Evolutionary conservation across 2,329 filamentous ascomycete genomes (phyloP), one percentile per base, ranked within the genome.

Genomic region (Ascochyta clinopodiicola): DNA sequence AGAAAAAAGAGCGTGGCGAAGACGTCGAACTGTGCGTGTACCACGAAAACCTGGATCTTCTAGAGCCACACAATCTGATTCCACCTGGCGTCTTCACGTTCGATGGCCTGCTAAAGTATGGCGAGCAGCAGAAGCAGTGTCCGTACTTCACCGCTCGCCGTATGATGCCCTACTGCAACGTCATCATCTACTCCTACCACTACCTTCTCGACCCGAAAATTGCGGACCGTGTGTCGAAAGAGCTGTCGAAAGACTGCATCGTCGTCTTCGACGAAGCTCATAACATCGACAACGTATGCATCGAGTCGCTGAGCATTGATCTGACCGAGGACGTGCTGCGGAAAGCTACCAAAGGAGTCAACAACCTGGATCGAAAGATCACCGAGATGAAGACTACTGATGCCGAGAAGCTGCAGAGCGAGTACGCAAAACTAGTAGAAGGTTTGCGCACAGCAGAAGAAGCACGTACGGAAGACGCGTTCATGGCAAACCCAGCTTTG

Each of bases 81-180:
- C 95, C 95, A 0, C 91, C 95, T 21, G 95, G 95, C 6, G 92
- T 99, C 2, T 99, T 95, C 86, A 98, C 95, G 0, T 86, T 99
- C 45, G 95, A 99, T 65, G 91, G 88, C 13, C 85, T 99, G 43
- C 78, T 96, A 53, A 86, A 85, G 61, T 98, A 99, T 68, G 94
- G 96, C 48, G 94, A 99, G 76, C 84, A 96, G 68, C 88, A 97
- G 61, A 97, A 97, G 73, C 95, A 98, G 75, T 99, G 95, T 67
- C 95, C 95, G 0, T 99, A 99, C 74, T 99, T 99, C 68, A 97
- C 94, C 13, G 91, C 92, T 13, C 85, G 95, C 55, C 87, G 95
- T 61, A 99, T 99, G 95, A 98, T 99, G 94, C 89, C 95, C 69
- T 98, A 93, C 72, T 99, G 95, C 83, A 98, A 99, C 74, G 92